phyloP scores from a whole-genome alignment of 106 monocot genomes.

The Ottelia alismoides region DNA sequence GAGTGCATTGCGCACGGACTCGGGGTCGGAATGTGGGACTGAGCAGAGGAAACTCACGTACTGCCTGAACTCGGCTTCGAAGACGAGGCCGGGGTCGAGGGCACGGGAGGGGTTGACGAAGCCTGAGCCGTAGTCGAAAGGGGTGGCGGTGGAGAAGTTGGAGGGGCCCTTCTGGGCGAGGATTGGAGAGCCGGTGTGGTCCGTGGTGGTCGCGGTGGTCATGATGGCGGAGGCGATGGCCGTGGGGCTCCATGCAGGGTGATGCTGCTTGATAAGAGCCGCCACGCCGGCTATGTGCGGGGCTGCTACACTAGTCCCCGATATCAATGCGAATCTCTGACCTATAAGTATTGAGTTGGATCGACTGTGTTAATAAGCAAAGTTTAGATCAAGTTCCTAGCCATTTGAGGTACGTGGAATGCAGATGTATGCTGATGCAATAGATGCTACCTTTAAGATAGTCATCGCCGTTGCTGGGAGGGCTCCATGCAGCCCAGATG shows the following conservation, averaged over 20 bases:
- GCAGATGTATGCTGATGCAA: too few species aligned
- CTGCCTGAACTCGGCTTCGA: constrained; percentile 33
- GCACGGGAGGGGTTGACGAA: constrained; percentile 41
- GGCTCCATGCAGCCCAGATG: constrained; percentile 83
- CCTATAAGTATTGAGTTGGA: too few species aligned
- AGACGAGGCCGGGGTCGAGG: constrained; percentile 52
- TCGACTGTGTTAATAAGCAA: too few species aligned
- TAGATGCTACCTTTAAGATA: too few species aligned
- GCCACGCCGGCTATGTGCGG: constrained; percentile 69
- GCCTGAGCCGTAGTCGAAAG: constrained; percentile 66
- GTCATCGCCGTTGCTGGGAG: constrained; percentile 23
- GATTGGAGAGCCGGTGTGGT: constrained; percentile 15
- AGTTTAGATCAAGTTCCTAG: too few species aligned
- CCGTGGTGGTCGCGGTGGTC: constrained; percentile 36
- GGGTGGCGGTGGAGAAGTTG: constrained; percentile 22
- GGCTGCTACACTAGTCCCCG: constrained; percentile 80
- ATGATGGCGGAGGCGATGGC: constrained; percentile 58
- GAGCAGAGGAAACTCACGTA: constrained; percentile 62
- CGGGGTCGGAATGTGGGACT: constrained; percentile 45
- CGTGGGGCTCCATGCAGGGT: constrained; percentile 58
- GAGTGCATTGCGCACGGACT: constrained; percentile 32
- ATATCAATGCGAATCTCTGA: constrained; percentile 35
- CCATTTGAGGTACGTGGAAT: too few species aligned
- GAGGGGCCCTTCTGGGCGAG: constrained; percentile 8
- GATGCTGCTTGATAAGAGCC: constrained; percentile 58